Evolutionary conservation across 2,329 filamentous ascomycete genomes (phyloP).

Genomic region (Hypoxylon sp.): DNA sequence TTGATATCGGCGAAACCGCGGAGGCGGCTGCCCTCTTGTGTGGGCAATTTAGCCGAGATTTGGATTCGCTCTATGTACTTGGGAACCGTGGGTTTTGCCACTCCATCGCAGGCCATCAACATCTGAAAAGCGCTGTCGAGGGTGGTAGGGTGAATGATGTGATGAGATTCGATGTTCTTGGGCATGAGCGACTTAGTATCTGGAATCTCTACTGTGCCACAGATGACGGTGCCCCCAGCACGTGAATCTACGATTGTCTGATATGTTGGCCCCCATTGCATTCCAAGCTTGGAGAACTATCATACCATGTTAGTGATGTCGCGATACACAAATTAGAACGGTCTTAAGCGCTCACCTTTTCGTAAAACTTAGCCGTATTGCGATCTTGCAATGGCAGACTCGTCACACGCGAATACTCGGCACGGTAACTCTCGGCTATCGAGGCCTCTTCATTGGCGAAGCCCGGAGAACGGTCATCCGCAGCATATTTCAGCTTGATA

Average conservation of each 20-base stretch:
- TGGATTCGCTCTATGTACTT: slow-evolving; percentile 52
- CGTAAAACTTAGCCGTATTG: slow-evolving; percentile 48
- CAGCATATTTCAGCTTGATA: slow-evolving; percentile 49
- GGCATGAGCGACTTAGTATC: slow-evolving; percentile 50
- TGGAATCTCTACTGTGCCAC: slow-evolving; percentile 48
- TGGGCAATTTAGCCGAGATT: slow-evolving; percentile 49
- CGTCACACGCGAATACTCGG: slow-evolving; percentile 46
- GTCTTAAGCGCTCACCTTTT: slow-evolving; percentile 34
- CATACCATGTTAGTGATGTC: slow-evolving; percentile 5
- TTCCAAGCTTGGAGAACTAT: slow-evolving; percentile 48
- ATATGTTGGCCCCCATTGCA: slow-evolving; percentile 50
- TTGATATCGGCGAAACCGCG: slow-evolving; percentile 51
- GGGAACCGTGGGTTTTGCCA: slow-evolving; percentile 48
- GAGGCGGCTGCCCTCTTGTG: slow-evolving; percentile 45
- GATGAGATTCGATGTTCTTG: slow-evolving; percentile 46
- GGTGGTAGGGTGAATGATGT: slow-evolving; percentile 49
- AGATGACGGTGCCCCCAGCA: slow-evolving; percentile 42
- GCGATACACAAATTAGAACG: not conserved
- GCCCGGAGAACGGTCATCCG: slow-evolving; percentile 45
- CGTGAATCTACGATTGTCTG: slow-evolving; percentile 46
- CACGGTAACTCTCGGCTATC: slow-evolving; percentile 46
- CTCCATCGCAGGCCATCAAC: slow-evolving; percentile 49
- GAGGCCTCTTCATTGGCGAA: slow-evolving; percentile 48
- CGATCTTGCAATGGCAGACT: slow-evolving; percentile 39
- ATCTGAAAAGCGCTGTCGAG: slow-evolving; percentile 51